Evolutionary conservation across 306 rosid species (phyloP), one percentile per base, ranked within the genome.

Genomic region (Mimosa bimucronata): DNA sequence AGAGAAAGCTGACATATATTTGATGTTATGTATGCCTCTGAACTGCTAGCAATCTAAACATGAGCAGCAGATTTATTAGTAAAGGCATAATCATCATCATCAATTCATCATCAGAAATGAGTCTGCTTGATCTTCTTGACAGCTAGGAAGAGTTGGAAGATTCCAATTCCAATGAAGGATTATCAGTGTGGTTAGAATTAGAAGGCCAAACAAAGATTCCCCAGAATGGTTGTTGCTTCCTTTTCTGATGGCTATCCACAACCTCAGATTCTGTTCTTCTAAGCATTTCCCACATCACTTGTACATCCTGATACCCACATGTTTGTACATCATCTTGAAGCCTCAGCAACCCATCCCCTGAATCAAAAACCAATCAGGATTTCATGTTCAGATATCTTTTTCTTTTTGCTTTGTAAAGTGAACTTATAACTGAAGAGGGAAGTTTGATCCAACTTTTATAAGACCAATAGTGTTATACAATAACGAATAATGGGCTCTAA

Each of bases 271-370:
- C 77, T 12, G 82, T 71, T 82, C 73, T 79, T 9, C 58, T 76
- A 38, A 86, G 82, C 82, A 94, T 92, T 66, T 94, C 94, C 97
- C 98, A 94, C 98, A 94, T 92, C 77, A 94, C 97, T 34, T 92
- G 95, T 29, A 94, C 92, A 45, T 92, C 98, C 55, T 92, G 79
- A 77, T 94, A 94, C 25, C 88, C 97, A 79, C 98, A 94, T 3
- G 91, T 92, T 40, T 94, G 88, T 30, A 94, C 90, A 74, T 94
- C 97, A 75, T 89, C 86, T 16, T 87, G 86, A 46, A 94, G 97
- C 83, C 88, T 91, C 81, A 94, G 41, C 21, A 92, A 64, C 30
- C 97, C 98, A 37, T 69, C 88, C 76, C 94, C 97, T 94, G 83
- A 71, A 79, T 7, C 75, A 81, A 55, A 13, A 19, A 66, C 26